These are phyloP conservation scores for Tylopilus cervinicoccineus DNA, from an alignment of 768 basidiomycete genomes.

Conservation along the genomic window DNA sequence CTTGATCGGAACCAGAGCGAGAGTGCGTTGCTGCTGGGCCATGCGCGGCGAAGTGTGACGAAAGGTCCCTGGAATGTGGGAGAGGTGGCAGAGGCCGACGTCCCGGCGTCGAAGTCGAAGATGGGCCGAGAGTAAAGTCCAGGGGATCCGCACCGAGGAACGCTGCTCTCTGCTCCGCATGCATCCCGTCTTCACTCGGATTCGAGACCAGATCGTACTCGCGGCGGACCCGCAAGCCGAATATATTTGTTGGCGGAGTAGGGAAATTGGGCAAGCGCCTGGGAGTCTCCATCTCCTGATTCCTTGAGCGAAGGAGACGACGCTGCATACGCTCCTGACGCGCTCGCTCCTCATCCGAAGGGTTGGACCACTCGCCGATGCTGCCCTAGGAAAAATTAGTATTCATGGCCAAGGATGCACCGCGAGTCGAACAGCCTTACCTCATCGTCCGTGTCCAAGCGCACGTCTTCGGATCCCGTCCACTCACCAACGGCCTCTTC, in stretches of 20 bases:
- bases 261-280: conserved; percentile 79
- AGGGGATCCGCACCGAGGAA: conserved; percentile 43
- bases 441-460: conserved; percentile 61
- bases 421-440: conserved; percentile 35
- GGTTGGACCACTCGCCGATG: conserved; percentile 87
- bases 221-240: conserved; percentile 38
- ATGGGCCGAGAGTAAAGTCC: conserved; percentile 44
- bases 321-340: conserved; percentile 63
- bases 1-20: conserved; percentile 42
- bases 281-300: conserved; percentile 55
- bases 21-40: conserved; percentile 68
- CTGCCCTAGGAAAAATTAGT: conserved; percentile 45
- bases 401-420: conserved; percentile 2
- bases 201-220: conserved; percentile 80
- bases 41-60: conserved; percentile 55
- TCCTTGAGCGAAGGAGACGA: conserved; percentile 48
- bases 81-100: conserved; percentile 54
- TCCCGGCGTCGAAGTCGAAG: conserved; percentile 40
- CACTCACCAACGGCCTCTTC: conserved; percentile 57
- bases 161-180: conserved; percentile 32
- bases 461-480: conserved; percentile 79
- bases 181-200: conserved; percentile 72
- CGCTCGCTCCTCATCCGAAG: conserved; percentile 84
- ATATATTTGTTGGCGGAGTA: conserved; percentile 57
- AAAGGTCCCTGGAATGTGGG: conserved; percentile 63